Percentiles rank a stretch among this genome's conserved stretches.
Conservation (phyloP, 306 rosid species). For the Rosa persica region DNA sequence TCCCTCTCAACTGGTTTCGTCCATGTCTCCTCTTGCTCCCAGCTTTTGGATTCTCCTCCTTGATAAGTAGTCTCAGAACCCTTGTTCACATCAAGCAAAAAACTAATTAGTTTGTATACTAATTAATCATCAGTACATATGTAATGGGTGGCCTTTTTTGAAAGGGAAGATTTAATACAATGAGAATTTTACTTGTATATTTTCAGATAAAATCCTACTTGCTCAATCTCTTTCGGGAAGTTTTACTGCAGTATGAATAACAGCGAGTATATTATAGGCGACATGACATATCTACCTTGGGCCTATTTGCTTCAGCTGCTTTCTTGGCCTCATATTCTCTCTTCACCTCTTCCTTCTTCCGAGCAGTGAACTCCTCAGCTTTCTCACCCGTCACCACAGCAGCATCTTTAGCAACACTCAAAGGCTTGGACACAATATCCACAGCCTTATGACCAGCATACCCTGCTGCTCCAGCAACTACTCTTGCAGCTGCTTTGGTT, state of each 20-base stretch:
- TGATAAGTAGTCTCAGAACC: neutral
- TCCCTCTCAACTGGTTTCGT: neutral
- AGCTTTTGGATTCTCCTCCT: neutral
- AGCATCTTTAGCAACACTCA: slow-evolving; percentile 42
- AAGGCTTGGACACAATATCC: slow-evolving; percentile 47
- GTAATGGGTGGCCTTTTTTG: neutral
- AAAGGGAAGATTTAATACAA: neutral
- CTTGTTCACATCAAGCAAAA: neutral
- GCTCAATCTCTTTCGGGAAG: neutral
- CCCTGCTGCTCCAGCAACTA: slow-evolving; percentile 48
- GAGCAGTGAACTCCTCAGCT: slow-evolving; percentile 66
- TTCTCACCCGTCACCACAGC: slow-evolving; percentile 58
- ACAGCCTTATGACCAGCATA: slow-evolving; percentile 52
- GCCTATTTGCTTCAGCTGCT: neutral
- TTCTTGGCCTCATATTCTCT: slow-evolving; percentile 38
- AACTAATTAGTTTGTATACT: neutral
- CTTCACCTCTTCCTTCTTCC: slow-evolving; percentile 69
- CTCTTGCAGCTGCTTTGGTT: slow-evolving; percentile 42
- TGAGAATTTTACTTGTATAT: neutral
- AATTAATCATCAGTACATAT: neutral
- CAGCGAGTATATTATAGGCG: neutral
- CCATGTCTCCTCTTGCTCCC: neutral
- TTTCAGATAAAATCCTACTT: neutral
- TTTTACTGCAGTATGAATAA: neutral
- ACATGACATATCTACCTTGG: neutral